phyloP scores from a whole-genome alignment of 345 rosid species.

The Brassica carinata region DNA sequence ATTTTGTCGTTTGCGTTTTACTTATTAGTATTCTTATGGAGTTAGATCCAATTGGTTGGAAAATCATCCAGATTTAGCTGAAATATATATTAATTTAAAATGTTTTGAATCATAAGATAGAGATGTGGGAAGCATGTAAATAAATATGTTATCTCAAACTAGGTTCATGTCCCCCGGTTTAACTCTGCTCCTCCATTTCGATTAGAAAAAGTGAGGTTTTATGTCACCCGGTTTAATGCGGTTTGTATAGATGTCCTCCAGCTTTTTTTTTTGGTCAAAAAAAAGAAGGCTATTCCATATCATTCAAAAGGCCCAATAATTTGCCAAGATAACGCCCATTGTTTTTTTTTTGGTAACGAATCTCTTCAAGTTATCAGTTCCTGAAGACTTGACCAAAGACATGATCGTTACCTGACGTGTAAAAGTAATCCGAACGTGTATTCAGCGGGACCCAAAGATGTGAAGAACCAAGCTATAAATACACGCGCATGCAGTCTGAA shows the following conservation, averaged over 20 bases:
- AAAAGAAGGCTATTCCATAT: too few species aligned
- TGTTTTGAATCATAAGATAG: background rate
- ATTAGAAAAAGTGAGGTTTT: background rate
- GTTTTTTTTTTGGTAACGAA: background rate
- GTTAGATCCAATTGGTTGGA: conserved; percentile 36
- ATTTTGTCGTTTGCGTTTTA: background rate
- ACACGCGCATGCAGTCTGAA: background rate
- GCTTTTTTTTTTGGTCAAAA: too few species aligned
- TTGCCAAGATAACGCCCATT: background rate
- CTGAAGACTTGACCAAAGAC: background rate
- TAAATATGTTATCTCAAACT: background rate
- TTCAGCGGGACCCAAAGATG: background rate
- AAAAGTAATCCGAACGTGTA: background rate
- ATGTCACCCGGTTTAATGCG: too few species aligned
- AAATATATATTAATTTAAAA: background rate
- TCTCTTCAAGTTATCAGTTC: background rate
- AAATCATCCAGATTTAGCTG: conserved; percentile 18
- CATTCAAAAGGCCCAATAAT: background rate
- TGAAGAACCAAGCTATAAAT: background rate
- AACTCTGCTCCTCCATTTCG: too few species aligned
- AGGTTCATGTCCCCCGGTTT: too few species aligned
- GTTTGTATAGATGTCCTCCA: too few species aligned
- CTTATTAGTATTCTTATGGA: conserved; percentile 15
- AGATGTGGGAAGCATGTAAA: background rate
- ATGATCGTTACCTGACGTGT: conserved; percentile 8